Conservation (phyloP, 306 rosid species). For the Cotoneaster glaucophyllus region DNA sequence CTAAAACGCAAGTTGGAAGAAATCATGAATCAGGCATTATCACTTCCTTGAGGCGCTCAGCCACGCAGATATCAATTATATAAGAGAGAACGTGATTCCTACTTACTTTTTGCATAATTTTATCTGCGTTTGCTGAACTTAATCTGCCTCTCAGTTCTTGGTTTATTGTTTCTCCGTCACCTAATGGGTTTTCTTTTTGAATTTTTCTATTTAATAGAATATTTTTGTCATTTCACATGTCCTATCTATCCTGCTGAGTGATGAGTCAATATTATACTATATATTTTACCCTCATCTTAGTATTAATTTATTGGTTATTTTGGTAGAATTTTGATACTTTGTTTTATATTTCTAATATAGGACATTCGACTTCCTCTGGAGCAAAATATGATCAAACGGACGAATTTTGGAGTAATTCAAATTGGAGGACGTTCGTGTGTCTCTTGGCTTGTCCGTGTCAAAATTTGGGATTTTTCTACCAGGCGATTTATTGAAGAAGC, state of each 20-base stretch:
- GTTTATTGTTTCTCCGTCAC: not conserved
- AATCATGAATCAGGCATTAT: slow-evolving; percentile 71
- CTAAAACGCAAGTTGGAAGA: slow-evolving; percentile 81
- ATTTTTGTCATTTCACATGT: not conserved
- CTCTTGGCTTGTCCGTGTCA: too few species aligned
- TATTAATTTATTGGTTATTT: too few species aligned
- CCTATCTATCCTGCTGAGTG: not conserved
- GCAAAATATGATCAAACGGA: too few species aligned
- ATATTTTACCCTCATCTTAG: too few species aligned
- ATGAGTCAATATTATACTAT: too few species aligned
- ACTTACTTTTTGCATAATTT: not conserved
- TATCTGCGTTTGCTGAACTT: not conserved
- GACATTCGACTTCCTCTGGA: too few species aligned
- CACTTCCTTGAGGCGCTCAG: slow-evolving; percentile 79
- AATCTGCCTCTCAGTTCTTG: not conserved
- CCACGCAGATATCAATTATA: slow-evolving; percentile 86
- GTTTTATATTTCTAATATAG: too few species aligned
- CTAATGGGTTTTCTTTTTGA: not conserved
- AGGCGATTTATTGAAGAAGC: too few species aligned
- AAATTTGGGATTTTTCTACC: too few species aligned
- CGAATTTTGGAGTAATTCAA: too few species aligned
- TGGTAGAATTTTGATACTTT: too few species aligned
- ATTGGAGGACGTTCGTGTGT: too few species aligned
- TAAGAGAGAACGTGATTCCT: slow-evolving; percentile 40
- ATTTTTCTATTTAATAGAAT: not conserved